Evolutionary conservation across 176 grass and related monocot genomes (phyloP).

Genomic region (Oryza brachyantha): DNA sequence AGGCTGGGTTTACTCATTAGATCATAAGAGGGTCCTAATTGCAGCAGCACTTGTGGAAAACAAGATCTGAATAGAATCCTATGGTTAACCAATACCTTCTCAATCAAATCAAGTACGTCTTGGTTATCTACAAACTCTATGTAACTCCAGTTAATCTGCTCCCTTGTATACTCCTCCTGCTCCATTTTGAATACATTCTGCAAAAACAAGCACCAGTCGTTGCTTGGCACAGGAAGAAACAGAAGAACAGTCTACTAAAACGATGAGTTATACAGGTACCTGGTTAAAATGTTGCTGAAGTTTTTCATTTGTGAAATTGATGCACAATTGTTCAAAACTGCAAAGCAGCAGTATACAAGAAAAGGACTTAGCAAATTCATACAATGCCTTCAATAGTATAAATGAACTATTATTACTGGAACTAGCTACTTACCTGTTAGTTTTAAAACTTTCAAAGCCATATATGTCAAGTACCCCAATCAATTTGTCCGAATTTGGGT

Average conservation of each 20-base stretch:
- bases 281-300: slow-evolving; percentile 98
- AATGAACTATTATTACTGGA: slow-evolving; percentile 19
- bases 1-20: neutral
- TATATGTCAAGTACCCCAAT: slow-evolving; percentile 99
- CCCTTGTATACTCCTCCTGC: slow-evolving; percentile 93
- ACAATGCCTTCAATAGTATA: neutral
- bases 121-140: slow-evolving; percentile 99
- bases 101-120: slow-evolving; percentile 94
- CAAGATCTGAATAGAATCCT: neutral
- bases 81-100: slow-evolving; percentile 55
- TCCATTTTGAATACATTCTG: slow-evolving; percentile 99
- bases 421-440: slow-evolving; percentile 65
- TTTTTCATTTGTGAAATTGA: slow-evolving; percentile 98
- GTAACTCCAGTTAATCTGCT: slow-evolving; percentile 96
- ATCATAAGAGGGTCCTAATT: neutral
- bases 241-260: slow-evolving; percentile 10
- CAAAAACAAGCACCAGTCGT: slow-evolving; percentile 19
- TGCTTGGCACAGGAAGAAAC: slow-evolving; percentile 18
- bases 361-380: slow-evolving; percentile 24
- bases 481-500: slow-evolving; percentile 67
- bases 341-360: slow-evolving; percentile 22
- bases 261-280: slow-evolving; percentile 40
- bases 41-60: neutral
- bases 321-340: slow-evolving; percentile 98
- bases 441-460: slow-evolving; percentile 99